phyloP scores from a whole-genome alignment of 257 asterid species.

The Sherardia arvensis region DNA sequence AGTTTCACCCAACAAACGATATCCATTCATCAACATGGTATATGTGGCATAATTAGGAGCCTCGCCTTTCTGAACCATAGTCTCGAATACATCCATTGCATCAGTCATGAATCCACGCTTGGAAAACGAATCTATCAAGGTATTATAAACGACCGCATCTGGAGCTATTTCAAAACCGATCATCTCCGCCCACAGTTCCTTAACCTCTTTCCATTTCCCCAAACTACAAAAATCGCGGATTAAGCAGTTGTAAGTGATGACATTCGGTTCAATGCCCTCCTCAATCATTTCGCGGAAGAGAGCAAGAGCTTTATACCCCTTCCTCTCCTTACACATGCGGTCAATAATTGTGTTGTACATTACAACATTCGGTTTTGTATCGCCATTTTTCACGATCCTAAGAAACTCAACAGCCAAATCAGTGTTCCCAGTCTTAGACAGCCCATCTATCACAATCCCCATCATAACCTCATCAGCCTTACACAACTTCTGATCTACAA shows the following conservation, averaged over 20 bases:
- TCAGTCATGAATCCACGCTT: neutral
- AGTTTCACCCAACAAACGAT: neutral
- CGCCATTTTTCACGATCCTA: neutral
- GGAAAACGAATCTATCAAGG: neutral
- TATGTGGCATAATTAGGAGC: constrained; percentile 1
- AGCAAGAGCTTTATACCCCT: constrained; percentile 16
- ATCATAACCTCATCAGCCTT: neutral
- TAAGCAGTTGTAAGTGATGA: constrained; percentile 2
- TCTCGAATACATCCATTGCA: neutral
- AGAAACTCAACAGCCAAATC: constrained; percentile 10
- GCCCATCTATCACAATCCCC: constrained; percentile 17
- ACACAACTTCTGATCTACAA: constrained; percentile 10
- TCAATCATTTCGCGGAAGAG: constrained; percentile 17
- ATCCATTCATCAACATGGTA: neutral
- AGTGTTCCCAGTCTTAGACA: constrained; percentile 22
- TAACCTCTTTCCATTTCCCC: constrained; percentile 2
- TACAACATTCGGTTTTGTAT: constrained; percentile 8
- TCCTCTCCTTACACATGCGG: constrained; percentile 19
- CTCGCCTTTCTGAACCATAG: neutral
- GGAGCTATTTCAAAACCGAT: neutral
- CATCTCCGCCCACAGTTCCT: neutral
- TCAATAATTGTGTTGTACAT: constrained; percentile 12
- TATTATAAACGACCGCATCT: neutral
- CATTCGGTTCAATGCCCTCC: constrained; percentile 11
- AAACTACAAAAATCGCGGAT: neutral